Base-by-base conservation (phyloP, 495 filamentous ascomycete species). In the Acidiella bohemica region DNA sequence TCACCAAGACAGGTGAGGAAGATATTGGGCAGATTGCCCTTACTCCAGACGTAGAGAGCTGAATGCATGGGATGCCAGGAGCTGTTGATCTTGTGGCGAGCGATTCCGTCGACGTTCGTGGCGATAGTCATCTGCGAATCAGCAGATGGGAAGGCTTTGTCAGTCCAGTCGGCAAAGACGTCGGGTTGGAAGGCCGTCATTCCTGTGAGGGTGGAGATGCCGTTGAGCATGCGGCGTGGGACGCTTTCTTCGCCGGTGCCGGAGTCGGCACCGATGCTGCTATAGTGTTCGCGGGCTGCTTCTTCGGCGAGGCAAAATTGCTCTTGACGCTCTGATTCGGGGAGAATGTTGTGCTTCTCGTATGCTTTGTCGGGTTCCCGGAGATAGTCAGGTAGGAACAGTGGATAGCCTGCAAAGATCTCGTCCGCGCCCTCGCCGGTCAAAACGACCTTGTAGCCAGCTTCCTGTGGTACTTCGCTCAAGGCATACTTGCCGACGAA, bases 351-450 rank as follows among this genome's bases (percentile, higher is more conserved):
- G 19, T 71, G 24, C 48, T 19, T 3, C 11, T 61, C 53, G 49
- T 49, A 63, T 1, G 67, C 46, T 17, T 30, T 24, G 41, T 75
- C 71, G 1, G 58, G 47, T 45, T 71, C 69, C 6, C 55, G 57
- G 4, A 72, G 49, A 25, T 54, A 59, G 21, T 72, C 67, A 18
- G 49, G 44, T 1, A 59, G 36, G 46, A 64, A 66, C 20, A 60
- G 42, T 0, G 56, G 44, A 42, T 75, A 75, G 36, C 68, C 68
- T 12, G 54, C 62, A 39, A 75, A 72, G 47, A 65, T 57, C 54
- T 72, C 68, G 46, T 72, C 69, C 6, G 68, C 53, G 14, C 70
- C 70, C 53, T 73, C 66, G 18, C 68, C 67, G 16, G 61, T 70
- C 2, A 74, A 54, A 8, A 72, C 53, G 6, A 71, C 68, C 37